Evolutionary conservation across 2,329 filamentous ascomycete species (phyloP).

Genomic region (Sarocladium strictum): DNA sequence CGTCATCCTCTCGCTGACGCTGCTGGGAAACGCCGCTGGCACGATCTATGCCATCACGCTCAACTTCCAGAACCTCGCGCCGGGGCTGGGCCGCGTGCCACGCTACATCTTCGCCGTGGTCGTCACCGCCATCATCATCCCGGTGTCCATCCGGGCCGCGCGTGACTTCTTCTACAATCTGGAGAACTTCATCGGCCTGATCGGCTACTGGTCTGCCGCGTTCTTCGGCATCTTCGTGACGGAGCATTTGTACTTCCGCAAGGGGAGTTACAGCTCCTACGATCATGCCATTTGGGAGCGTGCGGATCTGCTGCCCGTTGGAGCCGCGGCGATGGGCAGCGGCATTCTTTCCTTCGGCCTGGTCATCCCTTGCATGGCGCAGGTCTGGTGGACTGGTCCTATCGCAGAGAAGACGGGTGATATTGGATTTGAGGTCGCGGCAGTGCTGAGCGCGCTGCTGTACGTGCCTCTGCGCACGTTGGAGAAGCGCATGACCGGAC

Average conservation of each 20-base stretch:
- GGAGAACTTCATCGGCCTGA: constrained; percentile 50
- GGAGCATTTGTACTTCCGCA: constrained; percentile 44
- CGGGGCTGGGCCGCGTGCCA: constrained; percentile 48
- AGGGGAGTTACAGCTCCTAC: constrained; percentile 36
- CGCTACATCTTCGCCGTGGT: constrained; percentile 52
- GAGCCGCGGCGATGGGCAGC: constrained; percentile 40
- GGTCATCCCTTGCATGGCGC: constrained; percentile 53
- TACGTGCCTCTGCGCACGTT: constrained; percentile 42
- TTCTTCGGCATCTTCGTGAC: constrained; percentile 44
- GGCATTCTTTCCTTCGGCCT: constrained; percentile 41
- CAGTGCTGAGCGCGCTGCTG: constrained; percentile 41
- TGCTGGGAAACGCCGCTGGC: constrained; percentile 54
- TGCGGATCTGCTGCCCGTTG: constrained; percentile 36
- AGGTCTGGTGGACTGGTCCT: constrained; percentile 56
- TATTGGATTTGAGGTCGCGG: constrained; percentile 60
- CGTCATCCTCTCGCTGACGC: constrained; percentile 49
- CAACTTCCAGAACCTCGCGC: constrained; percentile 58
- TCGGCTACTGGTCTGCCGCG: constrained; percentile 53
- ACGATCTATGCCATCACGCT: constrained; percentile 58
- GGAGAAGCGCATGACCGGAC: constrained; percentile 27
- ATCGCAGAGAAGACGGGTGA: constrained; percentile 56
- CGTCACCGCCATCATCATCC: constrained; percentile 53
- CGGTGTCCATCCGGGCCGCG: constrained; percentile 49
- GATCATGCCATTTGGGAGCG: constrained; percentile 43
- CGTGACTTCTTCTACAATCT: constrained; percentile 46